Evolutionary conservation across 257 asterid genomes (phyloP), one percentile per base, ranked within the genome.

Genomic region (Nicotiana benthamiana): DNA sequence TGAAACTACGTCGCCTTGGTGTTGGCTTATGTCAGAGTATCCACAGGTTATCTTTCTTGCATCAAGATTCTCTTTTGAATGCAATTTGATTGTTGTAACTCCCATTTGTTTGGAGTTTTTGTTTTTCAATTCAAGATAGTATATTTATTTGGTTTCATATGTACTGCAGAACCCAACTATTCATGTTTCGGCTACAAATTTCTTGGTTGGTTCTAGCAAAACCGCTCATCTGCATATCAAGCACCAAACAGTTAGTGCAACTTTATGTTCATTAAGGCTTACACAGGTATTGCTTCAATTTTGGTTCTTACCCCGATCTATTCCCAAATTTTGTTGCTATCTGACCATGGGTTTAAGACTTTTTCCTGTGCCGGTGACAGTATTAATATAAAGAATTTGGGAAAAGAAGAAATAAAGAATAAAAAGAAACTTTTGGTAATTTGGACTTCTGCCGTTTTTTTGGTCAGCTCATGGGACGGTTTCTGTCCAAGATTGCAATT

Each of bases 1-100:
- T 66, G 91, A 92, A 75, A 89, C 88, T 15, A 79, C 84, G 22
- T 79, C 93, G 2, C 97, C 97, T 24, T 93, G 97, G 97, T 88
- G 97, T 82, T 87, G 91, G 86, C 93, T 93, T 77, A 87, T 93
- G 57, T 67, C 97, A 5, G 90, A 89, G 87, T 77, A 90, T 13
- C 86, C 91, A 1, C 94, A 88, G 97, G 97, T 93, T 79, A 79
- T 51, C 64, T 82, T 43, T 43, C 36, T 12, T 59, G 56, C 57
- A 46, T 65, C 20, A 51, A 24, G 72, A 57, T 2, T 59, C 12
- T 36, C 6, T 67, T 54, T 70, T 20, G 65, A 59, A 59, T 59
- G 65, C 5, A 22, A 59, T 62, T 60, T 62, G 68, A 26, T 27
- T 62, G 68, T 13, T 13, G 40, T 62, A 22, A 62, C 68, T 24